Percentiles rank a stretch among this genome's conserved stretches.
Evolutionary conservation across 768 basidiomycete genomes (phyloP).

Genomic region (Asterophora lycoperdoides): DNA sequence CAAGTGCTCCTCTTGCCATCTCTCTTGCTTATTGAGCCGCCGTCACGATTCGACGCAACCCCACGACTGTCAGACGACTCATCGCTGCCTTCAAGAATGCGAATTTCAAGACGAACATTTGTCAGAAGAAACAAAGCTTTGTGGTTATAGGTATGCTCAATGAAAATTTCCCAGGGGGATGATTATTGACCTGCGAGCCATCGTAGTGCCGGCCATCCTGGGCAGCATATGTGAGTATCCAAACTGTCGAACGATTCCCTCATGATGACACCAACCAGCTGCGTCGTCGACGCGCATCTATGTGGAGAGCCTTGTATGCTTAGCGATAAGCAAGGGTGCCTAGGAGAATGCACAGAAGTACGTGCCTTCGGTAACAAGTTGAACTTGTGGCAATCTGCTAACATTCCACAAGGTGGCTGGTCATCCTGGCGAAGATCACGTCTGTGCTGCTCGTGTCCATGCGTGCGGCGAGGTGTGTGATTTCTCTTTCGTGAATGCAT

Average conservation of each 20-base stretch:
- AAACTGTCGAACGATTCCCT: background rate
- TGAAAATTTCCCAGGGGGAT: background rate
- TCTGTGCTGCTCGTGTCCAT: constrained; percentile 50
- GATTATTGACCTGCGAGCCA: background rate
- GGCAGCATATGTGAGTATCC: background rate
- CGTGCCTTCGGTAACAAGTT: background rate
- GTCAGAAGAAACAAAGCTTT: constrained; percentile 26
- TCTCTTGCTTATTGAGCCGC: constrained; percentile 43
- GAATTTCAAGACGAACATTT: constrained; percentile 35
- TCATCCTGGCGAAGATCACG: constrained; percentile 46
- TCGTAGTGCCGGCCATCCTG: background rate
- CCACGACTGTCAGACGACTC: constrained; percentile 50
- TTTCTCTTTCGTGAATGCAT: constrained; percentile 27
- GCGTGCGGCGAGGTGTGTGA: constrained; percentile 48
- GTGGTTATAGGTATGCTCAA: constrained; percentile 43
- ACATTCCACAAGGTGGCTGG: constrained; percentile 34
- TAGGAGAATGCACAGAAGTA: constrained; percentile 50
- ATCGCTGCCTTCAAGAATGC: constrained; percentile 42
- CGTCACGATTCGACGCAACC: constrained; percentile 36
- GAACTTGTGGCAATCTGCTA: background rate
- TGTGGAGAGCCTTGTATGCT: constrained; percentile 51
- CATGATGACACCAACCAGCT: constrained; percentile 31
- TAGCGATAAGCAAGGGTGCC: constrained; percentile 45
- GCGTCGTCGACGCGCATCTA: constrained; percentile 44
- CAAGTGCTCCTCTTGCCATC: constrained; percentile 44